Percentiles rank a stretch among this genome's conserved stretches.
Evolutionary conservation across 495 filamentous ascomycete species (phyloP).

Genomic region (Neurospora sp.): DNA sequence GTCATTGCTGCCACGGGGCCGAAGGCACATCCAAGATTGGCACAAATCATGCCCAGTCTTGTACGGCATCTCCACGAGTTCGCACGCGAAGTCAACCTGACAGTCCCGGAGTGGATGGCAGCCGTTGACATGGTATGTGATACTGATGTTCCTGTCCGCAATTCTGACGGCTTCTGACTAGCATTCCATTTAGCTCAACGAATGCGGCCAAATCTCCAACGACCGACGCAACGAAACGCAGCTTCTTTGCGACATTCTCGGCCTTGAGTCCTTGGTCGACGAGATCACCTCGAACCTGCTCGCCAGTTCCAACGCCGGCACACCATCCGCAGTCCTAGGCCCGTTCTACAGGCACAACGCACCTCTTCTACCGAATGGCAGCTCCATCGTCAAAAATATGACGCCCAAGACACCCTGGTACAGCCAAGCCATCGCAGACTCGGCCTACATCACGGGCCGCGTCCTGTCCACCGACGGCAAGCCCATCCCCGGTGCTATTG

Average conservation of each 20-base stretch:
- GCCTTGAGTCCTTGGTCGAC: constrained; percentile 59
- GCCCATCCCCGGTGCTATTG: constrained; percentile 49
- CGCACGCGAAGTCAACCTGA: constrained; percentile 48
- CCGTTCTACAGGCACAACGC: constrained; percentile 70
- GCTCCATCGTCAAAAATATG: constrained; percentile 42
- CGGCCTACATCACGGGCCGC: constrained; percentile 52
- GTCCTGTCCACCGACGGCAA: constrained; percentile 41
- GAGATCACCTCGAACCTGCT: constrained; percentile 62
- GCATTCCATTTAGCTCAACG: constrained; percentile 47
- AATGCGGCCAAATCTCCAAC: constrained; percentile 60
- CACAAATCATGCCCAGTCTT: constrained; percentile 42
- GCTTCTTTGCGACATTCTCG: constrained; percentile 61
- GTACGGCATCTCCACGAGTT: constrained; percentile 50
- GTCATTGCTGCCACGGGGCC: constrained; percentile 64
- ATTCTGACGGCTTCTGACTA: constrained; percentile 1
- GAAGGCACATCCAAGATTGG: constrained; percentile 48
- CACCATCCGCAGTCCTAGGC: constrained; percentile 63
- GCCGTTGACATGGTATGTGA: constrained; percentile 34
- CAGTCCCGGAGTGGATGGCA: constrained; percentile 41
- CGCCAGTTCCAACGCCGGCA: constrained; percentile 39
- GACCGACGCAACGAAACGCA: constrained; percentile 65
- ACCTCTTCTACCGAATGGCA: constrained; percentile 51
- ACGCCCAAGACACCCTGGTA: constrained; percentile 23
- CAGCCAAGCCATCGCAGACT: constrained; percentile 39
- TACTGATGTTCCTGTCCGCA: not conserved